phyloP scores from a whole-genome alignment of 306 rosid genomes.

The Trifolium dubium region DNA sequence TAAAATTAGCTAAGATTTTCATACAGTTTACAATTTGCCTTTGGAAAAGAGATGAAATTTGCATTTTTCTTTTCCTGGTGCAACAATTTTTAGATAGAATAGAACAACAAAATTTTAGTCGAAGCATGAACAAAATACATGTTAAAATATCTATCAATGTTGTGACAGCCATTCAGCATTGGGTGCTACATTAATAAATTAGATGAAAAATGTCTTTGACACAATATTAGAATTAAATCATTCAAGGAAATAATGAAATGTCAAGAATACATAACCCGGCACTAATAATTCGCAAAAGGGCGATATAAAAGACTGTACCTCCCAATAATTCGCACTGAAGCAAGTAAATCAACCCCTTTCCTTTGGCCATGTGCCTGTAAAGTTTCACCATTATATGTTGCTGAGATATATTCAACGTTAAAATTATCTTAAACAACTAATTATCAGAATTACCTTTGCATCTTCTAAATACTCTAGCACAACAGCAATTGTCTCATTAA shows the following conservation, averaged over 20 bases:
- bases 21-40: slow-evolving; percentile 3
- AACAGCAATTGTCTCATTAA: slow-evolving; percentile 75
- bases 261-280: neutral
- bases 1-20: slow-evolving; percentile 9
- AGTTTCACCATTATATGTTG: slow-evolving; percentile 42
- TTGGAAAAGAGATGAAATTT: slow-evolving; percentile 20
- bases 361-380: slow-evolving; percentile 76
- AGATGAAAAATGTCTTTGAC: slow-evolving; percentile 28
- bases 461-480: slow-evolving; percentile 90
- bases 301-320: slow-evolving; percentile 52
- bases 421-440: slow-evolving; percentile 33
- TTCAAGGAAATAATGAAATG: slow-evolving; percentile 9
- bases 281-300: slow-evolving; percentile 15
- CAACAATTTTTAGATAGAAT: neutral
- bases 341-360: slow-evolving; percentile 91
- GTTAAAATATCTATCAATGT: slow-evolving; percentile 34
- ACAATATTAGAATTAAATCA: slow-evolving; percentile 27
- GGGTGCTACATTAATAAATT: slow-evolving; percentile 13
- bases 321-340: slow-evolving; percentile 91
- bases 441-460: slow-evolving; percentile 67
- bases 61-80: neutral
- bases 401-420: slow-evolving; percentile 27
- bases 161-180: slow-evolving; percentile 2
- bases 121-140: slow-evolving; percentile 16
- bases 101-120: slow-evolving; percentile 2